phyloP scores from a whole-genome alignment of 257 asterid genomes.

The Nicotiana knightiana region DNA sequence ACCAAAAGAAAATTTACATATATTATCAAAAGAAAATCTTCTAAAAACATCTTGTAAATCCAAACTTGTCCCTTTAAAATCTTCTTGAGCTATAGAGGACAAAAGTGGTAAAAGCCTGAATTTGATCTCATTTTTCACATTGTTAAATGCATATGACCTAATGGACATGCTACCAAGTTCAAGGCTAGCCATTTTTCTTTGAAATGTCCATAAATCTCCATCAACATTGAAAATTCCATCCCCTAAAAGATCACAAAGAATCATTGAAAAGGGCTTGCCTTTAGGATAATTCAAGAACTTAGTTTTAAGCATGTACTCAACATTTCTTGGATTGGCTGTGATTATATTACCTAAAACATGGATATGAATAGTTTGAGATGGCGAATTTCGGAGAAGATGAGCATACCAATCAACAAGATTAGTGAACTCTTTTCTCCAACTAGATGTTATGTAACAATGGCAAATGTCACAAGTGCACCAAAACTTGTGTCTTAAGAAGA shows the following conservation, averaged over 20 bases:
- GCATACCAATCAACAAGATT: conserved; percentile 81
- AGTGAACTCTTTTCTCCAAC: conserved; percentile 37
- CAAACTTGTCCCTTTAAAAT: neutral
- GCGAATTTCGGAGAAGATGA: conserved; percentile 50
- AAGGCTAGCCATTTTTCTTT: conserved; percentile 30
- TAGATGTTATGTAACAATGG: conserved; percentile 32
- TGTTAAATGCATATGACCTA: conserved; percentile 32
- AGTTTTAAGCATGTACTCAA: conserved; percentile 38
- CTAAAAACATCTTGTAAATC: conserved; percentile 41
- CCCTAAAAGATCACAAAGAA: conserved; percentile 40
- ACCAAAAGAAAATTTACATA: conserved; percentile 43
- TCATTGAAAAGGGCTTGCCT: conserved; percentile 35
- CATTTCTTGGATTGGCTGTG: conserved; percentile 37
- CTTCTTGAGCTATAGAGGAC: neutral
- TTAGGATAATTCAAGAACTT: conserved; percentile 34
- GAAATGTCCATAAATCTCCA: conserved; percentile 37
- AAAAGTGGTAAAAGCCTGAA: conserved; percentile 32
- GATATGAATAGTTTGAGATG: conserved; percentile 45
- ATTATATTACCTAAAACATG: conserved; percentile 62
- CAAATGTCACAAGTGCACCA: conserved; percentile 63
- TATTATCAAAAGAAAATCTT: conserved; percentile 36
- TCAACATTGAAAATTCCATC: conserved; percentile 46
- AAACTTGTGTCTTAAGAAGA: conserved; percentile 11
- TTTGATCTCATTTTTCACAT: conserved; percentile 29
- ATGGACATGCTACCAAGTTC: conserved; percentile 29